Percentiles rank a stretch among this genome's conserved stretches.
phyloP scores from a whole-genome alignment of 2,329 filamentous ascomycete genomes.

The Cladosporium cucumerinum region DNA sequence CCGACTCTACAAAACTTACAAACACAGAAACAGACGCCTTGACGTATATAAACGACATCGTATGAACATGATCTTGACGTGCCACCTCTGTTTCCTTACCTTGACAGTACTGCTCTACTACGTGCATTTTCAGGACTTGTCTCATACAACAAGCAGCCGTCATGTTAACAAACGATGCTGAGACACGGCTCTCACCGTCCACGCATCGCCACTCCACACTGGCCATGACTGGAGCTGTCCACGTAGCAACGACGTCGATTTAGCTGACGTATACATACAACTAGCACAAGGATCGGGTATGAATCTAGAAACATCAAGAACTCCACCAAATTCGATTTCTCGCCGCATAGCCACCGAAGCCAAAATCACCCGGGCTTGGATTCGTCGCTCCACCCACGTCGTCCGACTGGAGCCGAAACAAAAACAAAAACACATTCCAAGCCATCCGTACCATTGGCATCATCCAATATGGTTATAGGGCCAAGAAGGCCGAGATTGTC shows the following conservation, averaged over 20 bases:
- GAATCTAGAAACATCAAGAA: not conserved
- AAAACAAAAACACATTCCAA: not conserved
- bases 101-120: not conserved
- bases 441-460: not conserved
- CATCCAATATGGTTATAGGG: not conserved
- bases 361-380: not conserved
- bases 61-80: not conserved
- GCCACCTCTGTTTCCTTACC: not conserved
- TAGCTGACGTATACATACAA: not conserved
- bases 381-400: not conserved
- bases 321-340: slow-evolving; percentile 2
- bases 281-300: not conserved
- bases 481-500: not conserved
- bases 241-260: not conserved
- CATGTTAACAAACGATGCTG: not conserved
- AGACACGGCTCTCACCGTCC: not conserved
- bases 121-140: not conserved
- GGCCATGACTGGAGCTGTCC: not conserved
- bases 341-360: slow-evolving; percentile 11
- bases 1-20: not conserved
- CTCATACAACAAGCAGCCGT: not conserved
- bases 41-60: not conserved
- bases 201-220: not conserved
- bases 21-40: not conserved
- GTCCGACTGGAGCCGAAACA: not conserved